Evolutionary conservation across 345 rosid species (phyloP), one percentile per base, ranked within the genome.

Genomic region (Orychophragmus violaceus): DNA sequence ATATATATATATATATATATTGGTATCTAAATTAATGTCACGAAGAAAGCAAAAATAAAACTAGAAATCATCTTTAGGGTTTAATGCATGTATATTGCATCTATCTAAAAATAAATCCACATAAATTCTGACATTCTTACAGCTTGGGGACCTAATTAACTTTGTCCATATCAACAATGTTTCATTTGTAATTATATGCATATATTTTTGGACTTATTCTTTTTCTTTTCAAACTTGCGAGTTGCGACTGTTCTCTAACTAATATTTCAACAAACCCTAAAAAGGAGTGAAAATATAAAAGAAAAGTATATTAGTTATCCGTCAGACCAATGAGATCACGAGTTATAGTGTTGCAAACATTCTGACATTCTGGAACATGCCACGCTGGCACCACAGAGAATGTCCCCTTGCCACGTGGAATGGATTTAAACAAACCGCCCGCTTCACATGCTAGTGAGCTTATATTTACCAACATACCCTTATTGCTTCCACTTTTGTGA

Each of bases 271-370:
- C 18, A 3, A 8, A 36, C n/a, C 1, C 3, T 8, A 49, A 36
- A 0, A n/a, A n/a, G n/a, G n/a, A n/a, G n/a, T n/a, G 16, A 41
- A 39, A 14, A 14, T 41, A 41, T 41, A 41, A 3, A 37, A 53
- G 29, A 39, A 44, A 61, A 9, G 18, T 6, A 17, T n/a, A 29
- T 54, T 3, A 58, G 5, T 52, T 42, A 58, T 23, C 77, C 77
- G 77, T 60, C 77, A 25, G 77, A 35, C 77, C 72, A 67, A 74
- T 74, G n/a, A 66, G 68, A 6, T 16, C 62, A 56, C 72, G 74
- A 64, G 74, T 52, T 48, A 7, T 39, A 81, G 55, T 81, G 84
- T 80, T 83, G 75, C 85, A 74, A 76, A 87, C 76, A 63, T 77
- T 76, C 69, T 24, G 70, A 32, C 77, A 74, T 59, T 60, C 63